Conservation (phyloP, 2,329 filamentous ascomycete species). For the Aspergillaceae sp. region DNA sequence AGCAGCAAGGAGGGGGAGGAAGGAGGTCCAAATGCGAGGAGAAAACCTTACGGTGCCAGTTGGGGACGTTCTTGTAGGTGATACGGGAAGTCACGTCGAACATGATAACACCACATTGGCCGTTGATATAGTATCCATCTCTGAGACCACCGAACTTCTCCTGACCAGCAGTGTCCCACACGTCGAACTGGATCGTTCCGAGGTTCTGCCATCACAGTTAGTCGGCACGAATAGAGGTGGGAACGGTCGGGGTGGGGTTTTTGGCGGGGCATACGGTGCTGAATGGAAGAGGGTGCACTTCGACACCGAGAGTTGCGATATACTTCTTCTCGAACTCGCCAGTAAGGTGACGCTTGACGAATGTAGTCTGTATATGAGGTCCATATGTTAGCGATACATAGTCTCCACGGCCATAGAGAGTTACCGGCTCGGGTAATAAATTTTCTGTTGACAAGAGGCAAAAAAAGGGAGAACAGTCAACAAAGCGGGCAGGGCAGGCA, state of each 20-base stretch:
- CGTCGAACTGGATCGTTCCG: constrained; percentile 94
- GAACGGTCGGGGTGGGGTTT: constrained; percentile 22
- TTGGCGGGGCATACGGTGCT: constrained; percentile 67
- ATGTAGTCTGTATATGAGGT: constrained; percentile 67
- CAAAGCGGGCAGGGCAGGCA: neutral
- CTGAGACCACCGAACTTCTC: constrained; percentile 99
- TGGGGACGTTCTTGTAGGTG: constrained; percentile 99
- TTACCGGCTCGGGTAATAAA: constrained; percentile 11
- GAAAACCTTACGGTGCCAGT: constrained; percentile 92
- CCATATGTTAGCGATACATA: constrained; percentile 16
- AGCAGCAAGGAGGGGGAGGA: neutral
- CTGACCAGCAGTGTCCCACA: constrained; percentile 98
- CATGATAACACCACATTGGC: constrained; percentile 99
- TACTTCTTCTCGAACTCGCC: constrained; percentile 99
- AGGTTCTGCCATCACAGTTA: constrained; percentile 57
- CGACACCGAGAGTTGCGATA: constrained; percentile 98
- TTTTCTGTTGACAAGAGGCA: constrained; percentile 21
- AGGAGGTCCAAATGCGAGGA: neutral
- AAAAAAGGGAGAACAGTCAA: constrained; percentile 8
- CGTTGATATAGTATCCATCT: constrained; percentile 99
- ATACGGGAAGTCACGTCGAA: constrained; percentile 99
- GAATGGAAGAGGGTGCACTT: constrained; percentile 97
- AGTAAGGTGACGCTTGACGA: constrained; percentile 99
- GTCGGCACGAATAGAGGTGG: constrained; percentile 11
- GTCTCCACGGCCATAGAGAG: neutral